phyloP scores from a whole-genome alignment of 2,329 filamentous ascomycete genomes.

The Colletotrichum navitas region DNA sequence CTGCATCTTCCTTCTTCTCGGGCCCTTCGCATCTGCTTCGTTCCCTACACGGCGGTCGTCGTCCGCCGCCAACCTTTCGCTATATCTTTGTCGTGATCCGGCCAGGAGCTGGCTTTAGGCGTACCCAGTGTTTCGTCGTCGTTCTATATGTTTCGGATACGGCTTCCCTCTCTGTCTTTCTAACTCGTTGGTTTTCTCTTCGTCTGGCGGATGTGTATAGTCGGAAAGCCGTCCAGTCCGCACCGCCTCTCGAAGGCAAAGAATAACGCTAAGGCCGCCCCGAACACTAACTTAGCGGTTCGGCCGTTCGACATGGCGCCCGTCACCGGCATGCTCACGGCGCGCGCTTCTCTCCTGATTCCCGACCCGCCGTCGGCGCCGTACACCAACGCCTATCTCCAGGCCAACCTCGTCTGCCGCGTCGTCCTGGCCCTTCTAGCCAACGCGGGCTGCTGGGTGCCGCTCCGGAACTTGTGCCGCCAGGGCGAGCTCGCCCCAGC shows the following conservation, averaged over 20 bases:
- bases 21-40: background rate
- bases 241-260: background rate
- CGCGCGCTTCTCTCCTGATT: slow-evolving; percentile 8
- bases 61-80: background rate
- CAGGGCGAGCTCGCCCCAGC: slow-evolving; percentile 68
- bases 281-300: background rate
- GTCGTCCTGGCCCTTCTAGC: slow-evolving; percentile 61
- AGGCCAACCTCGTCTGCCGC: slow-evolving; percentile 63
- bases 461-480: slow-evolving; percentile 62
- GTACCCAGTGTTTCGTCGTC: background rate
- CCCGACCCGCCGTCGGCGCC: slow-evolving; percentile 33
- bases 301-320: slow-evolving; percentile 10
- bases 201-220: no score
- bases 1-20: background rate
- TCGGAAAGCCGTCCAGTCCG: background rate
- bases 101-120: background rate
- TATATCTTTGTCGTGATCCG: no score
- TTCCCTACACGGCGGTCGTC: no score
- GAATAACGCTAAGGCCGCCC: no score
- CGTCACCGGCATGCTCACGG: background rate
- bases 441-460: slow-evolving; percentile 62
- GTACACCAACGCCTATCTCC: slow-evolving; percentile 47
- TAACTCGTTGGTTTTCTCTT: no score
- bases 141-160: background rate
- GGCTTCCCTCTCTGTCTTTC: no score